These are phyloP conservation scores for Ceratobasidium sp. DNA, from an alignment of 1,284 basidiomycete species.

Conservation along the genomic window DNA sequence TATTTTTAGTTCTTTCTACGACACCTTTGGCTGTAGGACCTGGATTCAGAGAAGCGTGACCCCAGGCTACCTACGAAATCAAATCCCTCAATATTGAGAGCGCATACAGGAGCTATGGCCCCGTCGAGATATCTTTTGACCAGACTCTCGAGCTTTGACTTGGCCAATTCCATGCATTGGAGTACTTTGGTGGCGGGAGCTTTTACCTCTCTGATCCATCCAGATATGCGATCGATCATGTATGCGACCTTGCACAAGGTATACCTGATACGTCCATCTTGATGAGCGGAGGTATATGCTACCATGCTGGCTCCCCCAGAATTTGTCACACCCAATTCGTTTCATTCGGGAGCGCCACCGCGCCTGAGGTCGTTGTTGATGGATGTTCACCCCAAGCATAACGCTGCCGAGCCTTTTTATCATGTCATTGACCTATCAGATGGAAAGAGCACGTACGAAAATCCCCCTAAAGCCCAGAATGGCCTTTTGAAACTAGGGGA, in stretches of 20 bases:
- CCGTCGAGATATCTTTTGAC: constrained; percentile 6
- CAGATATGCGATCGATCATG: constrained; percentile 44
- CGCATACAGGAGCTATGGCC: constrained; percentile 15
- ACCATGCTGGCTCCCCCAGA: constrained; percentile 27
- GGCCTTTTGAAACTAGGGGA: background rate
- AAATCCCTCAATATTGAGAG: constrained; percentile 9
- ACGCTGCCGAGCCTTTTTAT: constrained; percentile 15
- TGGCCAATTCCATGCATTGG: constrained; percentile 32
- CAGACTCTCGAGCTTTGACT: background rate
- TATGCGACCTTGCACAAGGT: constrained; percentile 22
- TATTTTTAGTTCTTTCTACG: constrained; percentile 4
- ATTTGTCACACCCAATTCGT: constrained; percentile 27
- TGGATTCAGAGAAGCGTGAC: constrained; percentile 22
- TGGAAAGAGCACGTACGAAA: background rate
- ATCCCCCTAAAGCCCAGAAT: constrained; percentile 9
- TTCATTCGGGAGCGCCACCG: background rate
- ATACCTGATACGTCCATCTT: constrained; percentile 31
- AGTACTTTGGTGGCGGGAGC: constrained; percentile 47
- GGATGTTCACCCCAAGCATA: constrained; percentile 4
- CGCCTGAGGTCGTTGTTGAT: constrained; percentile 7
- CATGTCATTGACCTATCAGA: background rate
- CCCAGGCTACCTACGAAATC: constrained; percentile 28
- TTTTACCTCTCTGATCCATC: constrained; percentile 42
- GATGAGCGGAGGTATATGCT: constrained; percentile 33
- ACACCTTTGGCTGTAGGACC: constrained; percentile 26